Percentiles rank a stretch among this genome's conserved stretches.
These are phyloP conservation scores for Auriculariales sp. DNA, from an alignment of 768 basidiomycete species.

Conservation along the genomic window DNA sequence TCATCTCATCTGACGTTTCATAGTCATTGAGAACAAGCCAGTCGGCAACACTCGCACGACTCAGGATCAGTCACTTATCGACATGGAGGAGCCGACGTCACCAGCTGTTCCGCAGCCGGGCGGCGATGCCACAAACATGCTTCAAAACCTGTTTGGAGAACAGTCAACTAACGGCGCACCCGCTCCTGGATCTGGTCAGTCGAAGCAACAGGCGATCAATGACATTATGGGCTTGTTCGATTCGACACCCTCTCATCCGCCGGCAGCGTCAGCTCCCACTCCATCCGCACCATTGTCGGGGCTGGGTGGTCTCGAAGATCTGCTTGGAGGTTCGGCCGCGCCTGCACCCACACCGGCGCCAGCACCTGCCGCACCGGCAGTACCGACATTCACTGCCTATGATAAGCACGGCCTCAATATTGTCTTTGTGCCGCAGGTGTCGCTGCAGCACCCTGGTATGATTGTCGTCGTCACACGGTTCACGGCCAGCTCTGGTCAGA, in stretches of 20 bases:
- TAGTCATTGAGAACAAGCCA: conserved; percentile 91
- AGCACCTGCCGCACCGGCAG: conserved; percentile 30
- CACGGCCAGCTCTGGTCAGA: conserved; percentile 41
- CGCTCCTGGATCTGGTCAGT: conserved; percentile 21
- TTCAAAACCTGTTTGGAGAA: conserved; percentile 59
- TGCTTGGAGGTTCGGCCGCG: conserved; percentile 14
- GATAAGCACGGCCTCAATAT: conserved; percentile 85
- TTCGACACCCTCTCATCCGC: conserved; percentile 24
- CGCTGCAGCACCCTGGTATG: conserved; percentile 66
- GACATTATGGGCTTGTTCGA: conserved; percentile 89
- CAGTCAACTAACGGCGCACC: conserved; percentile 19
- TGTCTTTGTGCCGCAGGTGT: conserved; percentile 78
- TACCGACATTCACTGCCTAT: conserved; percentile 73
- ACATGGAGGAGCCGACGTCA: conserved; percentile 67
- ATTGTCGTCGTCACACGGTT: conserved; percentile 86
- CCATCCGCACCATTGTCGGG: conserved; percentile 11
- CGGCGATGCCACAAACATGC: conserved; percentile 33
- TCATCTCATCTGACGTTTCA: conserved; percentile 5
- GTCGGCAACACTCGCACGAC: conserved; percentile 78
- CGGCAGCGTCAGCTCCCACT: conserved; percentile 20
- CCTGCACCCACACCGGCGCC: conserved; percentile 18
- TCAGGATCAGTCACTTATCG: conserved; percentile 46
- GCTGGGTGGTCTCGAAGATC: conserved; percentile 14
- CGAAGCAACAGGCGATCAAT: conserved; percentile 49
- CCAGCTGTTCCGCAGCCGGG: not conserved